Percentiles rank a stretch among this genome's conserved stretches.
Conservation (phyloP, 2,329 filamentous ascomycete species). For the Rhynchosporium agropyri region DNA sequence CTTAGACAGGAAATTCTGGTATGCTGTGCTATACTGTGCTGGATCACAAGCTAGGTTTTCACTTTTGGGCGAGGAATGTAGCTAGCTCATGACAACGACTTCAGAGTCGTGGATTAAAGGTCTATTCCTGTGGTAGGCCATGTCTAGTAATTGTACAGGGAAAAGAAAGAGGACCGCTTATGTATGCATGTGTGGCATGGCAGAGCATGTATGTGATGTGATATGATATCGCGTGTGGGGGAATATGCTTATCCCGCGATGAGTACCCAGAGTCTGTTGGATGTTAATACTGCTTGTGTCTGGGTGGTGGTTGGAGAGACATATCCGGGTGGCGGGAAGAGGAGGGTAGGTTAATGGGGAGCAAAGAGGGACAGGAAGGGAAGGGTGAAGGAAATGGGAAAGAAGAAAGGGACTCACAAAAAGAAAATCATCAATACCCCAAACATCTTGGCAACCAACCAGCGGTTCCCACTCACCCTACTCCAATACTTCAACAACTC, state of each 20-base stretch:
- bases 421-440: constrained; percentile 95
- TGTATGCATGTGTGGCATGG: constrained; percentile 4
- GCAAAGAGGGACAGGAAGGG: background rate
- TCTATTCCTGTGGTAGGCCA: constrained; percentile 21
- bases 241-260: constrained; percentile 33
- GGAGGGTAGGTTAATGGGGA: no score
- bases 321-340: no score
- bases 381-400: background rate
- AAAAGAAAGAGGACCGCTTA: constrained; percentile 17
- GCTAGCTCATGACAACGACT: background rate
- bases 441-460: constrained; percentile 88
- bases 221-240: background rate
- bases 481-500: constrained; percentile 98
- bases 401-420: constrained; percentile 51
- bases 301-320: background rate
- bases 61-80: no score
- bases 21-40: no score
- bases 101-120: constrained; percentile 20
- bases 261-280: constrained; percentile 39
- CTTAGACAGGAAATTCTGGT: no score
- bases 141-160: constrained; percentile 32
- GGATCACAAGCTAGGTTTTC: no score
- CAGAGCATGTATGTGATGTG: constrained; percentile 4
- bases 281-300: background rate
- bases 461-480: constrained; percentile 89